Evolutionary conservation across 805 yeast genomes (phyloP), one percentile per base, ranked within the genome.

Genomic region (Metschnikowia baotianmanensis): DNA sequence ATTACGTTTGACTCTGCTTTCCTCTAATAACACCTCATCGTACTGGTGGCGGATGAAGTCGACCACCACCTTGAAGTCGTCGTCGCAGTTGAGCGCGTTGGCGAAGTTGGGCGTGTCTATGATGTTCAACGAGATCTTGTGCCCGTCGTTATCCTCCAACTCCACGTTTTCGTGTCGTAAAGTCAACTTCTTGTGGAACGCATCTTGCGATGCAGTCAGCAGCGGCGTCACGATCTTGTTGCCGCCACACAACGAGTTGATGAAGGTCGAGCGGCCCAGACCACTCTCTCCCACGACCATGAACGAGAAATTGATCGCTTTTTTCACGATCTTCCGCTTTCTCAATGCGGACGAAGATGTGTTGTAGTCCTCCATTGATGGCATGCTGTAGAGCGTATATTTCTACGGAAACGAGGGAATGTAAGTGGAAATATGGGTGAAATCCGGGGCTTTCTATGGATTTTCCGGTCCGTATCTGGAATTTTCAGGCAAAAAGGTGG

Each of bases 201-300:
- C 68, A 49, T 82, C 87, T 26, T 82, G 80, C 20, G 74, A 73
- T 11, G 76, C 68, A 1, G 88, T 80, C 22, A 82, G 75, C 2
- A 86, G 77, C 0, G 81, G 73, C 30, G 84, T 87, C 10, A 85
- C 91, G 27, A 89, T 89, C 29, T 67, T 55, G 52, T 84, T 81
- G 50, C 89, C 93, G 45, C 86, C 96, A 67, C 96, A 89, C 39
- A 89, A 71, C 26, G 95, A 84, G 67, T 90, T 89, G 60, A 90
- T 86, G 55, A 89, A 83, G 5, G 96, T 89, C n/a, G 96, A 84
- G 60, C 96, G 77, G 13, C 96, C 96, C 33, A 81, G 69, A 2
- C 97, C 97, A 34, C 83, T 78, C 58, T 86, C 84, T 31, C 96
- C 97, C 41, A 87, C 82, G 27, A 86, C 82, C 91, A 89, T 82